These are phyloP conservation scores for Metschnikowia santaceciliae DNA, from an alignment of 805 yeast species.

Conservation along the genomic window DNA sequence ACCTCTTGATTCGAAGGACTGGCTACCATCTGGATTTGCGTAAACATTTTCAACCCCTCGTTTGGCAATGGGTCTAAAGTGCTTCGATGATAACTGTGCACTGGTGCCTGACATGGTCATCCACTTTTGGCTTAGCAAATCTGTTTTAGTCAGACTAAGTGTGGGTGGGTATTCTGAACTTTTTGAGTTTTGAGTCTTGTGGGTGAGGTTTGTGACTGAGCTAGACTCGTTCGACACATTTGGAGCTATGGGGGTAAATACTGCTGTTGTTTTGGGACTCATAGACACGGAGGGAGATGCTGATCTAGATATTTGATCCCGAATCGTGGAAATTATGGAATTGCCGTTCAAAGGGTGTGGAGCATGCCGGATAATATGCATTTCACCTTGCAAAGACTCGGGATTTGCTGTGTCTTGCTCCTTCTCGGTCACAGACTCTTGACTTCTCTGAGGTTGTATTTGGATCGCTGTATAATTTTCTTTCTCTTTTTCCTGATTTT, in stretches of 20 bases:
- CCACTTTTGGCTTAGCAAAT: not conserved
- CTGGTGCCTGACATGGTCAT: not conserved
- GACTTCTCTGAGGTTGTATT: not conserved
- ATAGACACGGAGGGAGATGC: slow-evolving; percentile 5
- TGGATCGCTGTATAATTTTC: not conserved
- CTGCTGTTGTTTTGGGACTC: not conserved
- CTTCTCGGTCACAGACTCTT: not conserved
- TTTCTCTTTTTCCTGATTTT: not conserved
- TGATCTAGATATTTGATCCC: slow-evolving; percentile 10
- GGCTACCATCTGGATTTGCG: not conserved
- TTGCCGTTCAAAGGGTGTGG: slow-evolving; percentile 1
- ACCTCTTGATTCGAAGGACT: not conserved
- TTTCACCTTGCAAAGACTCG: not conserved
- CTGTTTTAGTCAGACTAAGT: not conserved
- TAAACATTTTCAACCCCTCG: not conserved
- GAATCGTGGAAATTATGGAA: slow-evolving; percentile 10
- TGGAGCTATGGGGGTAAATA: not conserved
- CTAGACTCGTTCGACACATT: not conserved
- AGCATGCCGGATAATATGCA: not conserved
- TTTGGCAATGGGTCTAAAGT: not conserved
- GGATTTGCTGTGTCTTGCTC: not conserved
- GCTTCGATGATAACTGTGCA: not conserved
- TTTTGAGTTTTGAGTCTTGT: not conserved
- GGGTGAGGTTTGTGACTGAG: not conserved
- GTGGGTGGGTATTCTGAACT: not conserved